Conservation (phyloP, 345 rosid species). For the Ceriops decandra region DNA sequence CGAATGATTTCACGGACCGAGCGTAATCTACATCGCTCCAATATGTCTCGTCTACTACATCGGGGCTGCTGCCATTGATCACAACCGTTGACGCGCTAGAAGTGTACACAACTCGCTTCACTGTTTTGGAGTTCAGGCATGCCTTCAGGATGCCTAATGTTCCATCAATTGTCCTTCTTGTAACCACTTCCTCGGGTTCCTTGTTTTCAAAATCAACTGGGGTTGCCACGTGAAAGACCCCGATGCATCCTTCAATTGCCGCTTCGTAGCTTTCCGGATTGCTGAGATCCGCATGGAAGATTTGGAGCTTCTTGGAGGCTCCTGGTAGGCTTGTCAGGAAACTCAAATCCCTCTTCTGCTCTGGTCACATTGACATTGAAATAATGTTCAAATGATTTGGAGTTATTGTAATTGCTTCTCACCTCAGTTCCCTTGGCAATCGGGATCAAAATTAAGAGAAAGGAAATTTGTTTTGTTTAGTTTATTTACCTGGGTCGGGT, state of each 20-base stretch:
- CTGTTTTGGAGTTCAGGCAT: constrained; percentile 47
- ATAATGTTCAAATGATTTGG: too few species aligned
- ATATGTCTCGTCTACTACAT: constrained; percentile 28
- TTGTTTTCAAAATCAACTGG: constrained; percentile 18
- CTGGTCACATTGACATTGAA: constrained; percentile 15
- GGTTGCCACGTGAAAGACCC: constrained; percentile 31
- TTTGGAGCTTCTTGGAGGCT: constrained; percentile 48
- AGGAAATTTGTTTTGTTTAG: neutral
- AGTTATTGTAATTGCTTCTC: neutral
- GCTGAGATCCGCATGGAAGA: constrained; percentile 24
- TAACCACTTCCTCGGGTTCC: constrained; percentile 45
- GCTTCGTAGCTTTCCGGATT: constrained; percentile 24
- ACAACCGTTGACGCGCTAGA: constrained; percentile 33
- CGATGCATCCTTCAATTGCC: constrained; percentile 29
- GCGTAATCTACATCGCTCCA: constrained; percentile 30
- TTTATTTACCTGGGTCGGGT: constrained; percentile 10
- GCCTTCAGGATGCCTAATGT: constrained; percentile 47
- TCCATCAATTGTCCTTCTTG: constrained; percentile 46
- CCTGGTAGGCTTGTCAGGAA: constrained; percentile 51
- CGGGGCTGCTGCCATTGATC: neutral
- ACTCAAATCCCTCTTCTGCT: constrained; percentile 43
- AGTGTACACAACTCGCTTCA: constrained; percentile 60
- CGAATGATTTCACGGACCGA: neutral
- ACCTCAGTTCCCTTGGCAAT: neutral
- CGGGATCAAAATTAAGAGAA: neutral